Evolutionary conservation across 2,329 filamentous ascomycete genomes (phyloP), one percentile per base, ranked within the genome.

Genomic region (Epichloe brachyelytri): DNA sequence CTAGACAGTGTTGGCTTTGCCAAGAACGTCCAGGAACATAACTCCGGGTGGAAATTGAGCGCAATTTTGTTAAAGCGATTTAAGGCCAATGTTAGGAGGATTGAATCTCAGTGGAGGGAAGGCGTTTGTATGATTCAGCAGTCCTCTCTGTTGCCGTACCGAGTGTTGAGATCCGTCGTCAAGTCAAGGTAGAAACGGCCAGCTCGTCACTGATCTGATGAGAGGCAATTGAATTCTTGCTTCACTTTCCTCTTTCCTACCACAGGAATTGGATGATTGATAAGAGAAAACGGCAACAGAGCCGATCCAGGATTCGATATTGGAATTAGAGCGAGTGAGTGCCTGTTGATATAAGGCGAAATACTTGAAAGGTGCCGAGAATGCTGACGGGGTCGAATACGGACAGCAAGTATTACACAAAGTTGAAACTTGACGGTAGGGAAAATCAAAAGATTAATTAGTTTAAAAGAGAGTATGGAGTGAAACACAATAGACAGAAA

Each of bases 1-100:
- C 40, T 48, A 49, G 46, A 51, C 20, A 39, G 30, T n/a, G 22
- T 43, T 40, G 49, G 46, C 40, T 40, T 41, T 22, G 33, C n/a
- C 14, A 43, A 30, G 11, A 39, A 22, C 15, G 37, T n/a, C 20
- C 11, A 22, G 26, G 20, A 37, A 43, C 48, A 53, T 53, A 22
- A 46, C 51, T 40, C 36, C 48, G 26, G 39, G 15, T 36, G 43
- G 15, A 49, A 22, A 22, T 15, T 7, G 10, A 30, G 8, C 8
- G 5, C 20, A n/a, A 5, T 30, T 40, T 10, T 30, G 10, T 12
- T 14, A 19, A 34, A 3, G 10, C 22, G 6, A 15, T 34, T 10
- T 5, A 4, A 22, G 6, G 26, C 26, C 46, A 22, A 43, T 22
- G 5, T 5, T 4, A 6, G 4, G 10, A 43, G 17, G 10, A 43